phyloP scores from a whole-genome alignment of 2,329 filamentous ascomycete genomes.

The Purpureocillium takamizusanense region DNA sequence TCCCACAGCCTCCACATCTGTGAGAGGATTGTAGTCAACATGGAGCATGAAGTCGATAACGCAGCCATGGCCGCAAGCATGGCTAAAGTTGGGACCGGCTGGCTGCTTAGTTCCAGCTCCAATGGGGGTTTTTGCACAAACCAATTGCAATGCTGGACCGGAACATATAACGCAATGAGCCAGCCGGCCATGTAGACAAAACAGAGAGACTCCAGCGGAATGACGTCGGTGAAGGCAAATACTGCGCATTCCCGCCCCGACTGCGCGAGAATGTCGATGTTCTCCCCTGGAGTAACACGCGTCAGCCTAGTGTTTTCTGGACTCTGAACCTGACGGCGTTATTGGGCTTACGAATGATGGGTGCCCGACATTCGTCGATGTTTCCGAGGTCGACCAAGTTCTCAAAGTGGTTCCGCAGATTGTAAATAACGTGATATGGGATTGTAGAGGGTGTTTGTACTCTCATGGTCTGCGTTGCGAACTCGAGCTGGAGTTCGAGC shows the following conservation, averaged over 20 bases:
- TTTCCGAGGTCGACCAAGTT: conserved; percentile 12
- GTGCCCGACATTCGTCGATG: conserved; percentile 9
- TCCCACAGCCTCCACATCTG: conserved; percentile 18
- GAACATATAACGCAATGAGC: conserved; percentile 7
- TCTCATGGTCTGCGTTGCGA: conserved; percentile 4
- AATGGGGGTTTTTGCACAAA: conserved; percentile 4
- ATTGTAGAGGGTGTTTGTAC: conserved; percentile 7
- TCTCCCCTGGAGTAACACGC: conserved; percentile 10
- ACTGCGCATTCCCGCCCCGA: conserved; percentile 11
- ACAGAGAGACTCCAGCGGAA: conserved; percentile 10
- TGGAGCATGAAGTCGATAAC: conserved; percentile 6
- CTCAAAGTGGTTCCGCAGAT: conserved; percentile 16
- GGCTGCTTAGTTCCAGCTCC: background rate
- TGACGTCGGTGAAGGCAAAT: conserved; percentile 9
- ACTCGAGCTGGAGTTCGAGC: conserved; percentile 15
- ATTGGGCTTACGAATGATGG: conserved; percentile 13
- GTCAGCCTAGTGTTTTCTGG: background rate
- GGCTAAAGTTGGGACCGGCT: conserved; percentile 1
- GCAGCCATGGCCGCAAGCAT: conserved; percentile 3
- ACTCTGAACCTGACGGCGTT: background rate
- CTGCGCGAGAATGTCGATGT: conserved; percentile 13
- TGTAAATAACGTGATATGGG: conserved; percentile 15
- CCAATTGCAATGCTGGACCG: conserved; percentile 10
- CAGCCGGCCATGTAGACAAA: conserved; percentile 5
- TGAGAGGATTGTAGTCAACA: conserved; percentile 9